Evolutionary conservation across 768 basidiomycete genomes (phyloP).

Genomic region (Naganishia antarctica): DNA sequence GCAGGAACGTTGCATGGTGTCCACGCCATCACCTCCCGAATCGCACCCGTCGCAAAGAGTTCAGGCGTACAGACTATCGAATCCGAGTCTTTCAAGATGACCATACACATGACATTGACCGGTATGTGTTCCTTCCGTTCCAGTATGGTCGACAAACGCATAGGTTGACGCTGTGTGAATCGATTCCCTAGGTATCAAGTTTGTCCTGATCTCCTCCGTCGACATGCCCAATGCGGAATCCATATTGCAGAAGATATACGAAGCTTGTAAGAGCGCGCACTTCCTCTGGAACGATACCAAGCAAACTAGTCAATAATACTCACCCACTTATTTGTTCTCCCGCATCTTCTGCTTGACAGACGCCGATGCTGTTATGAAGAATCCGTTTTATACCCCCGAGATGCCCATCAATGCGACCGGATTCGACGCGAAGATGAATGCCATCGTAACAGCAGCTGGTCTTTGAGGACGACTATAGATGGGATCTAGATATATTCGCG

Average conservation of each 20-base stretch:
- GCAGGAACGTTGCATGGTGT: conserved; percentile 96
- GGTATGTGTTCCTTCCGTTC: conserved; percentile 55
- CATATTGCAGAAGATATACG: conserved; percentile 79
- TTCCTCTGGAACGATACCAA: neutral
- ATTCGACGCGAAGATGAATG: conserved; percentile 60
- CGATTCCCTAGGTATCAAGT: conserved; percentile 99
- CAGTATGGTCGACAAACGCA: no score
- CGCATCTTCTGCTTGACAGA: conserved; percentile 45
- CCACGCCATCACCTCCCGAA: conserved; percentile 90
- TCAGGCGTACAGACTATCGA: conserved; percentile 65
- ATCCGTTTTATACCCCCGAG: conserved; percentile 97
- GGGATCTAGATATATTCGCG: no score
- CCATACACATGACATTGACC: conserved; percentile 79
- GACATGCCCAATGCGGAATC: conserved; percentile 61
- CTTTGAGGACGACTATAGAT: no score
- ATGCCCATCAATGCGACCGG: conserved; percentile 93
- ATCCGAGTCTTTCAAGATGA: conserved; percentile 91
- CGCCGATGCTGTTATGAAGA: conserved; percentile 95
- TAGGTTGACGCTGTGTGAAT: no score
- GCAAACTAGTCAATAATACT: no score
- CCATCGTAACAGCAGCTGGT: conserved; percentile 34
- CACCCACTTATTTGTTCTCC: neutral
- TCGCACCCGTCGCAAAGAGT: conserved; percentile 62
- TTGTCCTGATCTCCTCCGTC: conserved; percentile 81
- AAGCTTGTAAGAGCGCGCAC: conserved; percentile 56